Evolutionary conservation across 805 yeast genomes (phyloP), one percentile per base, ranked within the genome.

Genomic region (fission yeast (Schizosaccharomyces pombe)): DNA sequence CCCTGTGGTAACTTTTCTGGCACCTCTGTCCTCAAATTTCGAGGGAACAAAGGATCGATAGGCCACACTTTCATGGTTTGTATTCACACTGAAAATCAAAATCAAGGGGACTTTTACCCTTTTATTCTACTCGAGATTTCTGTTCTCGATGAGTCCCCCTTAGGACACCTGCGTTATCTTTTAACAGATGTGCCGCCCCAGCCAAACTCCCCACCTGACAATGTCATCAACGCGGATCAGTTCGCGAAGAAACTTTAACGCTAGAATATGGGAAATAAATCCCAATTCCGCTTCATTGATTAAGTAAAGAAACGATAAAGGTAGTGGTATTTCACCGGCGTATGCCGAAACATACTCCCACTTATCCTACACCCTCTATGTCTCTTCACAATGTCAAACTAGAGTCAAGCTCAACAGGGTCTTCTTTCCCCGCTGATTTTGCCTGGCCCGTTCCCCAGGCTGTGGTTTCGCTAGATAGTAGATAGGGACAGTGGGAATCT

Each of bases 61-160:
- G 72, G 72, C 71, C 71, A 68, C 72, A 67, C 70, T 69, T 68
- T 68, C 71, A 67, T 67, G 71, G 70, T 67, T 67, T 67, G 68
- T 64, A 67, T 65, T 68, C 70, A 67, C 71, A 67, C 70, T 68
- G 71, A 67, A 68, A 67, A 68, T 67, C 70, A 68, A 68, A 67
- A 68, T 64, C 71, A 67, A 66, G 68, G 69, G 68, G 70, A 60
- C 70, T 67, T 68, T 68, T 67, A 66, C 71, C 71, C 70, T 68
- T 68, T 68, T 68, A 68, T 67, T 68, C 71, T 68, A 68, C 71
- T 67, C 70, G 68, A 67, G 70, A 67, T 69, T 68, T 68, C 71
- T 68, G 71, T 67, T 68, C 72, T 68, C 70, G 69, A 68, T 67
- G 70, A 67, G 62, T 69, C 69, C 70, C 70, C 71, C 37, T 67